These are phyloP conservation scores for Globisporangium takayamanum DNA, from an alignment of 352 stramenopile species.

Conservation along the genomic window DNA sequence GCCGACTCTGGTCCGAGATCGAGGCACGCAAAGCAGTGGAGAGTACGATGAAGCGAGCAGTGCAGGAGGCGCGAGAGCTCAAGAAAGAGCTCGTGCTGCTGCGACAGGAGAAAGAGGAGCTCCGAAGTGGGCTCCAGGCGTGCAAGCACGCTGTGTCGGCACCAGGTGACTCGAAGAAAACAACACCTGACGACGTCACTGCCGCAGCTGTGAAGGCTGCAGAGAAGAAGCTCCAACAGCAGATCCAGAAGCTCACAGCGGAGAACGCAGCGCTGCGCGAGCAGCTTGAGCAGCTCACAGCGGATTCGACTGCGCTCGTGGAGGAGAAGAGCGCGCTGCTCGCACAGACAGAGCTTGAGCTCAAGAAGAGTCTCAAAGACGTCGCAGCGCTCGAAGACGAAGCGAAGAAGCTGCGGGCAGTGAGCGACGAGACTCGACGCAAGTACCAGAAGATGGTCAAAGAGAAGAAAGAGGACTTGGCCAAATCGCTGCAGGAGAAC, in stretches of 20 bases:
- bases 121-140: slow-evolving; percentile 22
- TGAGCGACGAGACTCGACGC: slow-evolving; percentile 21
- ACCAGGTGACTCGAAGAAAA: neutral
- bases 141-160: slow-evolving; percentile 7
- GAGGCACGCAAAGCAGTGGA: slow-evolving; percentile 66
- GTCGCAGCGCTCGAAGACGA: slow-evolving; percentile 20
- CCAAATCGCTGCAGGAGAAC: slow-evolving; percentile 46
- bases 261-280: slow-evolving; percentile 14
- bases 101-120: slow-evolving; percentile 68
- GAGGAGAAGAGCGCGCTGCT: slow-evolving; percentile 14
- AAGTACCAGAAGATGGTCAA: slow-evolving; percentile 42
- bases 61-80: slow-evolving; percentile 61
- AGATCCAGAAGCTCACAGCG: slow-evolving; percentile 22
- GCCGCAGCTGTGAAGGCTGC: slow-evolving; percentile 14
- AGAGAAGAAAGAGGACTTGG: slow-evolving; percentile 49
- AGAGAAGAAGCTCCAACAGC: slow-evolving; percentile 29
- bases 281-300: slow-evolving; percentile 19
- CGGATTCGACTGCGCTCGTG: slow-evolving; percentile 27
- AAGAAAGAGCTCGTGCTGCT: slow-evolving; percentile 75
- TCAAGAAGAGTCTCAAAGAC: slow-evolving; percentile 19
- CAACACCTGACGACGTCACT: neutral
- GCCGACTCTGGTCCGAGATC: slow-evolving; percentile 63
- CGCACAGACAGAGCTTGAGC: slow-evolving; percentile 14
- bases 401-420: slow-evolving; percentile 24
- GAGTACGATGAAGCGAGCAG: slow-evolving; percentile 66